Conservation (phyloP, 805 yeast species). For the Saccharomyces jurei region DNA sequence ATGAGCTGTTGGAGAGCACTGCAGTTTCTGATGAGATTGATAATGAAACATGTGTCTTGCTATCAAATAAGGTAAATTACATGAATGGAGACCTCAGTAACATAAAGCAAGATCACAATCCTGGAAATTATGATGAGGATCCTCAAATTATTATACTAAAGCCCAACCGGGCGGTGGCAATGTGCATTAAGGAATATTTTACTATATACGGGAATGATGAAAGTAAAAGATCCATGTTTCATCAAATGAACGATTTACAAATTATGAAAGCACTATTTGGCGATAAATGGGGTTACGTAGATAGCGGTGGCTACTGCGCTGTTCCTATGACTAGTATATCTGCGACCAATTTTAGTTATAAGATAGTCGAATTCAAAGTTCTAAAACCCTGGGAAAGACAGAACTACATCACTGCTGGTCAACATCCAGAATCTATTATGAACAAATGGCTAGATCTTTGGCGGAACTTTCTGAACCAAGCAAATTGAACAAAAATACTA, state of each 20-base stretch:
- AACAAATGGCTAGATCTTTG: conserved; percentile 18
- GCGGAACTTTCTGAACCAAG: conserved; percentile 9
- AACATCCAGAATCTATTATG: conserved; percentile 3
- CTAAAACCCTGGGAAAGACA: conserved; percentile 21
- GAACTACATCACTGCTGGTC: not conserved
- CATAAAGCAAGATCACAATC: conserved; percentile 1
- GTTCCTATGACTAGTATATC: not conserved
- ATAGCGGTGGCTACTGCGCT: conserved; percentile 16
- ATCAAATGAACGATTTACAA: conserved; percentile 15
- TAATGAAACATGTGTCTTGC: conserved; percentile 30
- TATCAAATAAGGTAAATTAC: conserved; percentile 14
- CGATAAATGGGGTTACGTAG: conserved; percentile 28
- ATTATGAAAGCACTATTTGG: conserved; percentile 23
- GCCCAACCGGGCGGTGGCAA: conserved; percentile 25
- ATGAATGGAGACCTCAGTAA: not conserved
- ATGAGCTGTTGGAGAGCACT: conserved; percentile 21
- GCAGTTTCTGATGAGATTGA: conserved; percentile 27
- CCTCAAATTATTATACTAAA: conserved; percentile 21
- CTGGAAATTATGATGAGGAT: not conserved
- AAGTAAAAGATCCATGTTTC: conserved; percentile 10
- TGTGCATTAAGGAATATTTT: conserved; percentile 28
- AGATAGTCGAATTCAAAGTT: conserved; percentile 18
- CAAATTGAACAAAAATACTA: not conserved
- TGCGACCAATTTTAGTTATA: conserved; percentile 1
- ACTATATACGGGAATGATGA: conserved; percentile 23